Base-by-base conservation (phyloP, 1,284 basidiomycete genomes). In the Pseudozyma pruni region DNA sequence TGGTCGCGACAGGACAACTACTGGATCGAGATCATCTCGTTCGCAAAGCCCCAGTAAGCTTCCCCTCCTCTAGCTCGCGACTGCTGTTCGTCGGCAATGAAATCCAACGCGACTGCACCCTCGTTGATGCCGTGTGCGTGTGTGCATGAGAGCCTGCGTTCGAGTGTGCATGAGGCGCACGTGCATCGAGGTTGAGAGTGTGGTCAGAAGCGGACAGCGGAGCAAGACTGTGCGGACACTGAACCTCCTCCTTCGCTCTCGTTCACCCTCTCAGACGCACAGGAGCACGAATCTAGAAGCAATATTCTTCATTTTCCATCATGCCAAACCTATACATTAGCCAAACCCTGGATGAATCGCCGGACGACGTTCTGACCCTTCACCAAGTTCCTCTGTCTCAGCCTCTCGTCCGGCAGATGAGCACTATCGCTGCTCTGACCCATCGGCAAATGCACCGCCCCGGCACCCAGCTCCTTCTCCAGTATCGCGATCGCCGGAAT, bases 401-500 rank as follows among this genome's bases (percentile, higher is more conserved):
- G 90, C 8, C 91, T 86, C 79, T 94, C 92, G 76, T 94, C 89
- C 2, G 90, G 88, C n/a, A 94, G 82, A 84, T 94, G 92, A 0
- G 92, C 91, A 85, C 90, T 89, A 75, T 92, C 91, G 88, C 91
- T 79, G 17, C 66, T 59, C 48, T 74, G 73, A 33, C 92, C 93
- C 85, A 95, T 89, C 0, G 93, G 93, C 4, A 95, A 86, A 82
- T 95, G 93, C 14, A 95, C 85, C 0, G 92, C 91, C 51, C 88
- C 83, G 0, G 85, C 86, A 4, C 79, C 78, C 45, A 98, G 93
- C 78, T 90, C 90, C 77, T 94, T 92, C 83, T 98, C 95, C 3
- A 98, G 86, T 83, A 90, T 94, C 0, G 93, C 93, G 1, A 98
- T 88, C 1, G 92, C 92, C 1, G 94, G 94, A 25, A 75, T 76